Evolutionary conservation across 768 basidiomycete species (phyloP), one percentile per base, ranked within the genome.

Genomic region (Epithele typhae): DNA sequence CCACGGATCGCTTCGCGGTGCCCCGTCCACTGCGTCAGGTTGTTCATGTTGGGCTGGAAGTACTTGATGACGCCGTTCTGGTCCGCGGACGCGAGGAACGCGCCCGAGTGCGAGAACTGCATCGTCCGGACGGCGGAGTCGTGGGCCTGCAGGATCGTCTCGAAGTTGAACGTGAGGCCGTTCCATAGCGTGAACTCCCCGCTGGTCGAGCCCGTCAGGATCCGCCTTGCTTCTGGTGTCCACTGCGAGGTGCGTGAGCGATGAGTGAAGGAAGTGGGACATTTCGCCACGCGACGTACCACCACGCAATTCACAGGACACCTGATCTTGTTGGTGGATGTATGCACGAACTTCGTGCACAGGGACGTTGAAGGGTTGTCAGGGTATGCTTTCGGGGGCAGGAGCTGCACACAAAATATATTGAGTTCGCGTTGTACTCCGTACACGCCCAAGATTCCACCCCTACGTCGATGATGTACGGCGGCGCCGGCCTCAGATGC

Each of bases 181-280:
- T 99, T 99, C 96, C 96, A 98, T 5, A 98, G 78, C 1, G 95
- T 98, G 67, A 99, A 97, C 68, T 98, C 96, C 37, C 96, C 96
- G 52, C 87, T 92, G 18, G 93, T 92, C 10, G 93, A 94, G 15
- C 96, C 96, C 3, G 96, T 98, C 38, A 98, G 70, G 18, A 98
- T 76, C 2, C 96, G 83, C 25, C 96, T 79, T 45, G 86, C 92
- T 69, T 98, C 95, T 1, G 96, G 96, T 15, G 94, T 98, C 92
- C 95, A 99, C 92, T 97, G 53, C 18, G n/a, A 19, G 8, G 35
- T n/a, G 6, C 35, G 8, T 14, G 14, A 30, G 8, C 7, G 8
- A 7, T 14, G 27, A 7, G 14, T 30, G 7, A 30, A 30, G 14
- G 27, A 30, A 19, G 35, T n/a, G 35, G 8, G 17, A 36, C 17